Conservation (phyloP, 2,329 filamentous ascomycete species). For the Ascochyta koolunga region DNA sequence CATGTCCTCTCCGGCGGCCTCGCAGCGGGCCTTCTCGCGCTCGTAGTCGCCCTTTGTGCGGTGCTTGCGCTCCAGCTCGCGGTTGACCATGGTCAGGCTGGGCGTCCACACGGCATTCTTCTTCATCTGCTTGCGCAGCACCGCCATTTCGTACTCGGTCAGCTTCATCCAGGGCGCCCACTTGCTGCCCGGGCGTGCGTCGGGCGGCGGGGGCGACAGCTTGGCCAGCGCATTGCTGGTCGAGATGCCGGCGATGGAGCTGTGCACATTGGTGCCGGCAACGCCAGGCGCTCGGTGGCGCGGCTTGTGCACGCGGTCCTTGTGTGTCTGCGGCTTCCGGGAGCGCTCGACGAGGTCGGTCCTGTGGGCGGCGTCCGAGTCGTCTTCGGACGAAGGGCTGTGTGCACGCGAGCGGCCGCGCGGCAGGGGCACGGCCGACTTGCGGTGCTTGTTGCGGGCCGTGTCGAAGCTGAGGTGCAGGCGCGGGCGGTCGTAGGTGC, state of each 20-base stretch:
- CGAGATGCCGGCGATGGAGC: conserved; percentile 62
- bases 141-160: conserved; percentile 72
- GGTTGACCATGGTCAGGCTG: conserved; percentile 83
- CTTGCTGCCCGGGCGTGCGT: conserved; percentile 65
- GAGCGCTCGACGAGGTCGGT: conserved; percentile 5
- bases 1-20: conserved; percentile 69
- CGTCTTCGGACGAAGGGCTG: conserved; percentile 24
- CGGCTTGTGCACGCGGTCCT: conserved; percentile 50
- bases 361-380: conserved; percentile 24
- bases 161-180: conserved; percentile 68
- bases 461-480: conserved; percentile 39
- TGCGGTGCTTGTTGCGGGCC: conserved; percentile 30
- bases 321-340: conserved; percentile 40
- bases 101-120: conserved; percentile 88
- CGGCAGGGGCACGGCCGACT: conserved; percentile 21
- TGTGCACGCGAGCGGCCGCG: conserved; percentile 21
- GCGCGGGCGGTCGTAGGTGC: conserved; percentile 33
- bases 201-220: conserved; percentile 64
- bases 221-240: conserved; percentile 66
- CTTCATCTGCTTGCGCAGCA: conserved; percentile 84
- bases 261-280: conserved; percentile 61
- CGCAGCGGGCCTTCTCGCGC: conserved; percentile 62
- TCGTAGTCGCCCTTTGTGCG: conserved; percentile 58
- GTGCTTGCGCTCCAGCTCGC: conserved; percentile 74
- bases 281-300: conserved; percentile 51